Conservation (phyloP, 768 basidiomycete species). For the Mycena belliarum region DNA sequence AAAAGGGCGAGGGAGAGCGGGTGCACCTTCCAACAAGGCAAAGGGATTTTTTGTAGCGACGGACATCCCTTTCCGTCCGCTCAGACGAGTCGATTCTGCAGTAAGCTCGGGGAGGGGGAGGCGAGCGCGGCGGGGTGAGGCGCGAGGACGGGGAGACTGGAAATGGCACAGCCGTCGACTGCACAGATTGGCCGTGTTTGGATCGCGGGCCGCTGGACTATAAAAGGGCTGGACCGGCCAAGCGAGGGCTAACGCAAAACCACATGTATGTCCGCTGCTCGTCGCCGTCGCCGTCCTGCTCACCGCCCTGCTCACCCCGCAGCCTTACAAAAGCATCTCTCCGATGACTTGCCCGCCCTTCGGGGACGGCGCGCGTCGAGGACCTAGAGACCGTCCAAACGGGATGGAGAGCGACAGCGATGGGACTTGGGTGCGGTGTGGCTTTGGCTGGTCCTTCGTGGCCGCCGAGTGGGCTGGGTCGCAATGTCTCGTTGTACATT, state of each 20-base stretch:
- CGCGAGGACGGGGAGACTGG: too few relatives aligned
- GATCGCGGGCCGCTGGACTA: neutral
- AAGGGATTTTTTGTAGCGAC: conserved; percentile 89
- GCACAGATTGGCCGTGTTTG: neutral
- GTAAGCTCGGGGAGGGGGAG: conserved; percentile 4
- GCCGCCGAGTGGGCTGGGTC: conserved; percentile 65
- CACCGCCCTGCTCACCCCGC: conserved; percentile 21
- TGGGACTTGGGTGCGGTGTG: conserved; percentile 90
- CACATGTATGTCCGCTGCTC: conserved; percentile 51
- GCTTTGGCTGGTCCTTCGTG: conserved; percentile 60
- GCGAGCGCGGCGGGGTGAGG: neutral
- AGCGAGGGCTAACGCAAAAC: conserved; percentile 49
- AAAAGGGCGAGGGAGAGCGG: conserved; percentile 5
- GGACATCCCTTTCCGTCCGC: conserved; percentile 68
- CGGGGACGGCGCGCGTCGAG: conserved; percentile 72
- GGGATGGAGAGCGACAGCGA: conserved; percentile 70
- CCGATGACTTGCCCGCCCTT: conserved; percentile 74
- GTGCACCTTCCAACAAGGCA: conserved; percentile 73
- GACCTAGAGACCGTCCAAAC: conserved; percentile 86
- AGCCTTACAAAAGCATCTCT: conserved; percentile 90
- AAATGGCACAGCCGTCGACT: neutral
- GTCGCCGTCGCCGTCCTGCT: neutral
- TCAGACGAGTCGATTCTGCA: conserved; percentile 26
- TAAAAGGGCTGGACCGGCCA: conserved; percentile 26
- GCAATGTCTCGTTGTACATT: conserved; percentile 94